Conservation (phyloP, 352 stramenopile genomes). For the Phytophthora chlamydospora region DNA sequence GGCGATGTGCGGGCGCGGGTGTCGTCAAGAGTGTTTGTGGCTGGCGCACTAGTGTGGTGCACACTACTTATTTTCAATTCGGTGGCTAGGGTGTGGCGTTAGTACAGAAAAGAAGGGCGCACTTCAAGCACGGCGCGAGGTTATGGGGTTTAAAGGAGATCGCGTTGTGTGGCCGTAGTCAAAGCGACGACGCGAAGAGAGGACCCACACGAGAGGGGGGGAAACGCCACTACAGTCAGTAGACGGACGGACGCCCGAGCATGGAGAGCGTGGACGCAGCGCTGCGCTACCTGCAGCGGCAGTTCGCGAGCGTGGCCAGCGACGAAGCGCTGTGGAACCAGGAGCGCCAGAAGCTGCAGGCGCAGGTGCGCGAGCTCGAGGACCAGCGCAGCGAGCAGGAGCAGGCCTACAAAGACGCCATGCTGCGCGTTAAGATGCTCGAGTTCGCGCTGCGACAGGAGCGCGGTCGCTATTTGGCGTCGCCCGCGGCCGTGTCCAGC, state of each 20-base stretch:
- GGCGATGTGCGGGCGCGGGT: neutral
- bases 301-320: slow-evolving; percentile 82
- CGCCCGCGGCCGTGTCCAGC: slow-evolving; percentile 64
- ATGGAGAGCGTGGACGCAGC: slow-evolving; percentile 90
- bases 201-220: neutral
- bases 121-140: too few relatives aligned
- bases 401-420: slow-evolving; percentile 83
- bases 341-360: slow-evolving; percentile 74
- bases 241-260: neutral
- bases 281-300: slow-evolving; percentile 84
- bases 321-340: slow-evolving; percentile 81
- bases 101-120: neutral
- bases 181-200: slow-evolving; percentile 23
- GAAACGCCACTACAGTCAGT: too few relatives aligned
- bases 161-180: slow-evolving; percentile 16
- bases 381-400: slow-evolving; percentile 78
- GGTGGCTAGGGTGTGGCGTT: neutral
- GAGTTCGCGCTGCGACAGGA: slow-evolving; percentile 87
- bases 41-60: slow-evolving; percentile 1
- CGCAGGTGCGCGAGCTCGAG: slow-evolving; percentile 81
- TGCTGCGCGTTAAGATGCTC: slow-evolving; percentile 90
- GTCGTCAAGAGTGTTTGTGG: slow-evolving; percentile 10
- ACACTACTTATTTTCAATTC: neutral
- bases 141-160: neutral
- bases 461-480: slow-evolving; percentile 79